Percentiles rank a stretch among this genome's conserved stretches.
These are phyloP conservation scores for Lumnitzera racemosa DNA, from an alignment of 345 rosid species.

Conservation along the genomic window DNA sequence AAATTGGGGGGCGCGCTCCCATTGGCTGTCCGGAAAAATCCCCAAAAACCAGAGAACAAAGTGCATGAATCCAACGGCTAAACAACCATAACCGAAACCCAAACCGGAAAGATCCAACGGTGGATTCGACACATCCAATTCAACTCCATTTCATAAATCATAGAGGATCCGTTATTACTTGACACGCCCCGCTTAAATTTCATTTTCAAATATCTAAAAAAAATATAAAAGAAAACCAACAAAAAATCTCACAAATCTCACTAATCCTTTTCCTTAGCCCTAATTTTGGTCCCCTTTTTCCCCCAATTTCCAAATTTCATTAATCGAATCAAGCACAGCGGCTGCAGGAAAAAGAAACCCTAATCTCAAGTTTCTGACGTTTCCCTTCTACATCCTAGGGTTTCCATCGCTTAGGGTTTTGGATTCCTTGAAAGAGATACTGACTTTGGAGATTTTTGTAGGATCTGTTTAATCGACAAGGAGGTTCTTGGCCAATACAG, in stretches of 20 bases:
- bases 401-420: too few relatives aligned
- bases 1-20: too few relatives aligned
- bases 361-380: too few relatives aligned
- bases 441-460: neutral
- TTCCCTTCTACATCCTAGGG: too few relatives aligned
- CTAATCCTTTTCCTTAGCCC: too few relatives aligned
- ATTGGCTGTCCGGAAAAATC: too few relatives aligned
- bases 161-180: slow-evolving; percentile 4
- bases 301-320: too few relatives aligned
- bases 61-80: neutral
- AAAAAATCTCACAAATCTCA: neutral
- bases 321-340: too few relatives aligned
- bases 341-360: too few relatives aligned
- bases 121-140: slow-evolving; percentile 8
- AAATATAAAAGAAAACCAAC: neutral
- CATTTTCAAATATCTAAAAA: neutral
- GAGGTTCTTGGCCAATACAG: neutral
- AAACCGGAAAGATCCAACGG: neutral
- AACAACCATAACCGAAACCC: too few relatives aligned
- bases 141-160: slow-evolving; percentile 11
- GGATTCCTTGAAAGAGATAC: too few relatives aligned
- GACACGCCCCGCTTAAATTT: neutral
- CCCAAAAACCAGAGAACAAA: neutral
- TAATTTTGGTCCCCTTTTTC: too few relatives aligned
- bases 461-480: slow-evolving; percentile 4